Conservation (phyloP, 2,329 filamentous ascomycete species). For the Apiospora malaysiana region DNA sequence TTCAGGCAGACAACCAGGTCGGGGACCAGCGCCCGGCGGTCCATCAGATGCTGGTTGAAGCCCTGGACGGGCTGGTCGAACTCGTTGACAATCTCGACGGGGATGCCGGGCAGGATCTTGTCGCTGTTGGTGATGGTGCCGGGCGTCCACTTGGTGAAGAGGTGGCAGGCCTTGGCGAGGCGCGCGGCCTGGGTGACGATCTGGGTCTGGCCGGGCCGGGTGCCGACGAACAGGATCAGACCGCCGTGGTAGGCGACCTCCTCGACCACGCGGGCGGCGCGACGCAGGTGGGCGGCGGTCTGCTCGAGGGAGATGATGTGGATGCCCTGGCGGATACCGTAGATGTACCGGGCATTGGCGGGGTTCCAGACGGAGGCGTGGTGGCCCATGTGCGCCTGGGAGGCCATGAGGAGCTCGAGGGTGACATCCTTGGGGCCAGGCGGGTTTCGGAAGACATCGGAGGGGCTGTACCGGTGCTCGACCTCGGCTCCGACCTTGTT, state of each 20-base stretch:
- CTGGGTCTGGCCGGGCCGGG: conserved; percentile 78
- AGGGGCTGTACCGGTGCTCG: conserved; percentile 66
- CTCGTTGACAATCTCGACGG: conserved; percentile 78
- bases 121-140: conserved; percentile 93
- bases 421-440: conserved; percentile 81
- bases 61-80: conserved; percentile 65
- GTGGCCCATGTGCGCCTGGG: conserved; percentile 89
- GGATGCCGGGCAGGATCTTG: conserved; percentile 77
- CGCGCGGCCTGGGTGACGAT: conserved; percentile 82
- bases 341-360: conserved; percentile 91
- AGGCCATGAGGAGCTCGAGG: conserved; percentile 87
- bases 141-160: conserved; percentile 93
- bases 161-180: conserved; percentile 78
- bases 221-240: conserved; percentile 89
- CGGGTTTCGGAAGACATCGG: conserved; percentile 72
- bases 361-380: conserved; percentile 93
- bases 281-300: conserved; percentile 87
- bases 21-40: conserved; percentile 74
- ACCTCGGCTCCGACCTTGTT: conserved; percentile 55
- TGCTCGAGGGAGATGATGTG: conserved; percentile 93
- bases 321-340: conserved; percentile 83
- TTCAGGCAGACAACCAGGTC: conserved; percentile 94
- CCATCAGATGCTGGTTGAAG: conserved; percentile 69
- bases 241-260: conserved; percentile 84
- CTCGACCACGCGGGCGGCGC: conserved; percentile 89